Percentiles rank a stretch among this genome's conserved stretches.
Conservation (phyloP, 2,329 filamentous ascomycete species). For the Albophoma yamanashiensis region DNA sequence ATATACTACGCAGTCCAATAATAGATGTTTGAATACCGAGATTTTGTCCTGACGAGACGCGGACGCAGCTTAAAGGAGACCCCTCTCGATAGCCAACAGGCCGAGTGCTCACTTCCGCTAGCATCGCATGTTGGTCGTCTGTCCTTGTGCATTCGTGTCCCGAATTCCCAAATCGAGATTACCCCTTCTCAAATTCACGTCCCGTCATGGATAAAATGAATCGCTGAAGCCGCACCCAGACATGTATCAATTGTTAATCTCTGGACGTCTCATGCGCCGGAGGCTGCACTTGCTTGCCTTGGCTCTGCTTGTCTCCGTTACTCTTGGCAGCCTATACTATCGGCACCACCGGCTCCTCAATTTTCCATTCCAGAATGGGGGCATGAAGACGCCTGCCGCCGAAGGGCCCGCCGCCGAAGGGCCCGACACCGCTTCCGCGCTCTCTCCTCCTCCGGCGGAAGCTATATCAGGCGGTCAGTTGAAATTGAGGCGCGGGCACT, state of each 20-base stretch:
- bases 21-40: no score
- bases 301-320: background rate
- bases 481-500: background rate
- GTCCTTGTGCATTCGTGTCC: no score
- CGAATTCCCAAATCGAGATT: background rate
- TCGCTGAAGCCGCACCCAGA: background rate
- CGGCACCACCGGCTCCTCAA: background rate
- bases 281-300: background rate
- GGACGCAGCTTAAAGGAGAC: no score
- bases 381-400: background rate
- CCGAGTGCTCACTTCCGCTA: no score
- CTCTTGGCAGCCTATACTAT: background rate
- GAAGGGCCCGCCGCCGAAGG: no score
- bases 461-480: background rate
- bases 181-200: background rate
- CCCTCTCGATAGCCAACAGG: no score
- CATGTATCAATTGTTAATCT: background rate
- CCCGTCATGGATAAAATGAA: background rate
- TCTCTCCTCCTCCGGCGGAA: background rate
- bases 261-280: background rate
- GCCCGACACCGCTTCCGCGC: background rate
- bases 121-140: no score
- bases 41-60: no score
- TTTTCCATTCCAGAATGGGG: background rate
- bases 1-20: no score